Conservation (phyloP, 1,284 basidiomycete species). For the Inonotus hispidus region DNA sequence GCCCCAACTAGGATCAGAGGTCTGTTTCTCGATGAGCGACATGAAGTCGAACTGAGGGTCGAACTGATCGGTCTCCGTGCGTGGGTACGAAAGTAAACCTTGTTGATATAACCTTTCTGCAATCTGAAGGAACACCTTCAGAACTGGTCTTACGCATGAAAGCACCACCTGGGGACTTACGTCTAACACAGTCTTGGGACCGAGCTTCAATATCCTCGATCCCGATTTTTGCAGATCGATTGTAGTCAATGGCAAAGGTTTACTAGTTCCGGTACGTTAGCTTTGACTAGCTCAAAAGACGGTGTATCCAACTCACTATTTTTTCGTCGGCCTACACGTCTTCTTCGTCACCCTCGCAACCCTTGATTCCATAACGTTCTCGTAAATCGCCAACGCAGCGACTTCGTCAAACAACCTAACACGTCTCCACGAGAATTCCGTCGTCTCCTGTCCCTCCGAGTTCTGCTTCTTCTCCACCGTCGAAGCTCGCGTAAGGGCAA, state of each 20-base stretch:
- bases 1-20: slow-evolving; percentile 80
- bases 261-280: slow-evolving; percentile 49
- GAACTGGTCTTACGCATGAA: neutral
- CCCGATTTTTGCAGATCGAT: slow-evolving; percentile 97
- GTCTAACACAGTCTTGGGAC: slow-evolving; percentile 90
- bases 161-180: slow-evolving; percentile 42
- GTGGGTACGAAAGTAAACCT: slow-evolving; percentile 94
- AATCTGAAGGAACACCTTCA: slow-evolving; percentile 45
- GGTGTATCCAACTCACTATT: slow-evolving; percentile 59
- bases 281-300: neutral
- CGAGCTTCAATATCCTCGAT: slow-evolving; percentile 85
- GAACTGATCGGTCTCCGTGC: slow-evolving; percentile 98
- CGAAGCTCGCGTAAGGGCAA: slow-evolving; percentile 48
- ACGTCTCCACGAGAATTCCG: slow-evolving; percentile 82
- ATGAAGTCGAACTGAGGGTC: slow-evolving; percentile 92
- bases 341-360: slow-evolving; percentile 74
- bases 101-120: slow-evolving; percentile 96
- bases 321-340: slow-evolving; percentile 82
- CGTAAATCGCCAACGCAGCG: slow-evolving; percentile 67
- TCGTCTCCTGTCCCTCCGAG: slow-evolving; percentile 42
- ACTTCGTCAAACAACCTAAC: slow-evolving; percentile 80
- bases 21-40: slow-evolving; percentile 84
- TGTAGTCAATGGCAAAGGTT: slow-evolving; percentile 93
- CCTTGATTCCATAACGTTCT: slow-evolving; percentile 60
- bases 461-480: slow-evolving; percentile 28